These are phyloP conservation scores for Fusarium subglutinans DNA, from an alignment of 2,329 filamentous ascomycete species.

Conservation along the genomic window DNA sequence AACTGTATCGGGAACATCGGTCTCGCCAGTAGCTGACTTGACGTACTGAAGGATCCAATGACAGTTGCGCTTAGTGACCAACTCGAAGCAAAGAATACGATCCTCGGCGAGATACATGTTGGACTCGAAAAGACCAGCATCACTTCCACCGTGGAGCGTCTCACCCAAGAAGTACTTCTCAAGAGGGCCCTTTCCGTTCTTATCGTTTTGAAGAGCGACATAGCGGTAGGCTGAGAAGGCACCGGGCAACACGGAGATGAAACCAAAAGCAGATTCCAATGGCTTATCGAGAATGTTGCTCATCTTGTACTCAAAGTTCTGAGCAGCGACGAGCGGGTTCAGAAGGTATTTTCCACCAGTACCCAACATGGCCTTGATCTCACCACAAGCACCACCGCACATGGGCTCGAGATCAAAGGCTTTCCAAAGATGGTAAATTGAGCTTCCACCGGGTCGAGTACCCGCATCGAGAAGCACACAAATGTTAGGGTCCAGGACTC, in stretches of 20 bases:
- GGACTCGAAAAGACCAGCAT: constrained; percentile 95
- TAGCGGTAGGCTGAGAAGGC: constrained; percentile 99
- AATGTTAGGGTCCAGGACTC: constrained; percentile 92
- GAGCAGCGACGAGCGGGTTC: constrained; percentile 93
- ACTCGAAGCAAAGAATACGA: constrained; percentile 97
- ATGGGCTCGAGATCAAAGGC: constrained; percentile 97
- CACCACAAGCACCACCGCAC: constrained; percentile 96
- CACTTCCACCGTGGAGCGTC: constrained; percentile 90
- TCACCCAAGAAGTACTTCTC: constrained; percentile 98
- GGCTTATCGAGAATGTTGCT: constrained; percentile 99
- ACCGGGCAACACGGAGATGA: constrained; percentile 95
- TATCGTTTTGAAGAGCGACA: constrained; percentile 94
- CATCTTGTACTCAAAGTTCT: constrained; percentile 99
- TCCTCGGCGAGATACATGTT: constrained; percentile 99
- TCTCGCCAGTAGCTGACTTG: constrained; percentile 96
- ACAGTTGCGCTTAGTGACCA: constrained; percentile 96
- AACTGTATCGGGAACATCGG: constrained; percentile 93
- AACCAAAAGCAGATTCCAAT: constrained; percentile 95
- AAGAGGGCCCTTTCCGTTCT: constrained; percentile 88
- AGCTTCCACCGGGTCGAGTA: constrained; percentile 92
- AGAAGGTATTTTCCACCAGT: constrained; percentile 85
- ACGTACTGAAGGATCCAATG: constrained; percentile 98
- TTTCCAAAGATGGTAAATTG: constrained; percentile 98
- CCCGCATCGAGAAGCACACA: constrained; percentile 96
- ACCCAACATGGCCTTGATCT: constrained; percentile 98